Conservation (phyloP, 2,329 filamentous ascomycete genomes). For the Aspergillus sp. region DNA sequence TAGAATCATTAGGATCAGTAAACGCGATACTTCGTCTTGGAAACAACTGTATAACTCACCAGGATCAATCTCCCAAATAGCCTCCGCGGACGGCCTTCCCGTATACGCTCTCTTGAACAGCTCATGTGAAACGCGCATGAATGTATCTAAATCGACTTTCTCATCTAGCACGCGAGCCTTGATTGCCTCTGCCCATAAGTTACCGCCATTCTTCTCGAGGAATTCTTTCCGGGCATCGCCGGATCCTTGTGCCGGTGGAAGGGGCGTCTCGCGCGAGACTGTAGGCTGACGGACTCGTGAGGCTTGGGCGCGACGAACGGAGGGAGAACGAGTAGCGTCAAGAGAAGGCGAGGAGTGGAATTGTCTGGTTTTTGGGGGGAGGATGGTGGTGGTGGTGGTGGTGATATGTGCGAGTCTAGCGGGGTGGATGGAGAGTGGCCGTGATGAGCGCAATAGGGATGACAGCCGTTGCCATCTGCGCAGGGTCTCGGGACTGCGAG, state of each 20-base stretch:
- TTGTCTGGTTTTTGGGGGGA: background rate
- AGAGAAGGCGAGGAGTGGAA: constrained; percentile 8
- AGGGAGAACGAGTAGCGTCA: constrained; percentile 7
- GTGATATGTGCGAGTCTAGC: background rate
- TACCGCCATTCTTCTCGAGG: background rate
- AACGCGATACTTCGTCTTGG: background rate
- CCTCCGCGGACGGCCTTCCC: background rate
- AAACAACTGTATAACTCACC: constrained; percentile 7
- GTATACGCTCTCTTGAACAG: background rate
- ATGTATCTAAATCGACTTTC: background rate
- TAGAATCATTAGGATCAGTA: background rate
- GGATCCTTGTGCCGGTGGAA: background rate
- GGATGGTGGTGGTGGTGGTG: background rate
- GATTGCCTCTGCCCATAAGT: background rate
- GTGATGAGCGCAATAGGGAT: background rate
- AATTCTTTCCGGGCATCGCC: background rate
- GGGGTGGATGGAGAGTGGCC: background rate
- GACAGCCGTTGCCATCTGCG: constrained; percentile 9
- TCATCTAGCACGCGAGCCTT: background rate
- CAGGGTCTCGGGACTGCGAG: constrained; percentile 8
- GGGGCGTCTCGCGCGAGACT: background rate
- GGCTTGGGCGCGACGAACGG: constrained; percentile 2
- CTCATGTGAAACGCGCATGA: background rate
- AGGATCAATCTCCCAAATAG: constrained; percentile 11
- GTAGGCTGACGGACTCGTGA: background rate